Evolutionary conservation across 176 grass and related monocot genomes (phyloP).

Genomic region (Triticum aestivum): DNA sequence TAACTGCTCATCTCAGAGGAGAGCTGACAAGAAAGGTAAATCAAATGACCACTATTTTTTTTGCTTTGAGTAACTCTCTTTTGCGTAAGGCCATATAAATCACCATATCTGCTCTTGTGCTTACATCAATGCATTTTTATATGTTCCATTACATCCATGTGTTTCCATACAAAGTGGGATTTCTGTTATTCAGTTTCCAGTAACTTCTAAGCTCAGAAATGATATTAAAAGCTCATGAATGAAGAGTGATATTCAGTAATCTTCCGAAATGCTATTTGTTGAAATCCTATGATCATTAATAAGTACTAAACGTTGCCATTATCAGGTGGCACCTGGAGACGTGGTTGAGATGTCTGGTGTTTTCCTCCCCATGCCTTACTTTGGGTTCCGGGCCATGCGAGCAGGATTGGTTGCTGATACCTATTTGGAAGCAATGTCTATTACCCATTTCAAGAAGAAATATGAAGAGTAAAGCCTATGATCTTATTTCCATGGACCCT

Average conservation of each 20-base stretch:
- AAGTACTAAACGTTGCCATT: conserved; percentile 25
- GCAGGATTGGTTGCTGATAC: conserved; percentile 99
- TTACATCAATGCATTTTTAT: background rate
- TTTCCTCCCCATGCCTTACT: conserved; percentile 97
- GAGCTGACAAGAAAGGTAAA: conserved; percentile 96
- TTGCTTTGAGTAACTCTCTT: background rate
- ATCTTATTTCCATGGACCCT: background rate
- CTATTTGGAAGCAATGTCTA: conserved; percentile 96
- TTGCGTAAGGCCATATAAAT: conserved; percentile 1
- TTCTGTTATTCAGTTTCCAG: background rate
- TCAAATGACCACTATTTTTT: background rate
- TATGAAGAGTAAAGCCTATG: conserved; percentile 84
- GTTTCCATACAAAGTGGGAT: background rate
- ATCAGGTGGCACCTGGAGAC: conserved; percentile 96
- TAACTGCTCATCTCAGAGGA: conserved; percentile 94
- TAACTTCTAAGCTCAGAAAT: background rate
- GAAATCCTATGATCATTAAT: background rate
- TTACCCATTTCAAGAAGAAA: conserved; percentile 99
- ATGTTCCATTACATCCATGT: background rate
- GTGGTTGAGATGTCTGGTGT: conserved; percentile 93
- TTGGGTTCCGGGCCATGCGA: conserved; percentile 89
- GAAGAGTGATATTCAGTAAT: background rate
- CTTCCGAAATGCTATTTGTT: background rate
- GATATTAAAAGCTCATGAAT: background rate
- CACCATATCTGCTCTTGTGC: background rate